phyloP scores from a whole-genome alignment of 225 moss, liverwort and hornwort species.

The Neckera pumila region DNA sequence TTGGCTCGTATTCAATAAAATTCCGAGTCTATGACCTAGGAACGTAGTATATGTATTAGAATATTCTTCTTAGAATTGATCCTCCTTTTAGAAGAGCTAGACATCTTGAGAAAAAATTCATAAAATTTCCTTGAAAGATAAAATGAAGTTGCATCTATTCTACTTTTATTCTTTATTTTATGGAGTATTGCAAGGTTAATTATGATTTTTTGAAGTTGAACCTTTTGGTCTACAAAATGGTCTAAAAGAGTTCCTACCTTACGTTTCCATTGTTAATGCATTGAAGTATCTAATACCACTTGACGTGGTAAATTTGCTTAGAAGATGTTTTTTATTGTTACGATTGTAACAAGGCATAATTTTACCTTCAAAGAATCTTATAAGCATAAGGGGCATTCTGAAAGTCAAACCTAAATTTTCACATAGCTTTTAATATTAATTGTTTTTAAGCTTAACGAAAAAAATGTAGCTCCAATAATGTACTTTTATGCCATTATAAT shows the following conservation, averaged over 20 bases:
- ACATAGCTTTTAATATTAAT: neutral
- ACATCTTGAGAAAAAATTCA: neutral
- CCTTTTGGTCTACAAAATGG: neutral
- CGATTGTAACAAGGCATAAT: no score
- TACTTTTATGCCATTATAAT: no score
- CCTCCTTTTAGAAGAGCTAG: accelerated
- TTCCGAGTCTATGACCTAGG: neutral
- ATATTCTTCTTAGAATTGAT: neutral
- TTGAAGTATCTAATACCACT: neutral
- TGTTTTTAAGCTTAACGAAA: no score
- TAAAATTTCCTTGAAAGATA: neutral
- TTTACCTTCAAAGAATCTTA: neutral
- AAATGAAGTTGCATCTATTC: neutral
- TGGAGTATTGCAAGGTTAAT: neutral
- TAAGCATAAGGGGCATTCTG: neutral
- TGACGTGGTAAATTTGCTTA: neutral
- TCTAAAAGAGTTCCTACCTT: neutral
- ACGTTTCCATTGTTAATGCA: neutral
- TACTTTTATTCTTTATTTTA: neutral
- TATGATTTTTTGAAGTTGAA: neutral
- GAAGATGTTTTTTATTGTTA: neutral
- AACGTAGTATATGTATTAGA: neutral
- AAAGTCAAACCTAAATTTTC: neutral
- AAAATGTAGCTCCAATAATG: no score
- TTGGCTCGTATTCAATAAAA: neutral